Percentiles rank a stretch among this genome's conserved stretches.
Conservation (phyloP, 2,329 filamentous ascomycete genomes). For the Didymella exigua region DNA sequence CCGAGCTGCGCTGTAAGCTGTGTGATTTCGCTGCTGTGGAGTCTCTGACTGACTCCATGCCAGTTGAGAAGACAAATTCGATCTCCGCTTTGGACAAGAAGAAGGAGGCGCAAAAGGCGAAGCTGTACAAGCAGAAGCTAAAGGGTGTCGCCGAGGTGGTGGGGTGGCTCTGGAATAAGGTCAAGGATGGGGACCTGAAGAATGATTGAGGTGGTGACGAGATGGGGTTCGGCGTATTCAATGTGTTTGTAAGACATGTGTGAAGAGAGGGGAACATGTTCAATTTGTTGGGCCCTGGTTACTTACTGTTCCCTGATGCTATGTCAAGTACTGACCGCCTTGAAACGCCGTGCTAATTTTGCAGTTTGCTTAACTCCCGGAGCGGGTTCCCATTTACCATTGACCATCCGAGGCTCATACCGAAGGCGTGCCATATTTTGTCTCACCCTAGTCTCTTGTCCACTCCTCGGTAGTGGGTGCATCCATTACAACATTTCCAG, state of each 20-base stretch:
- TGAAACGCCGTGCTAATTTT: neutral
- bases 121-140: neutral
- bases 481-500: slow-evolving; percentile 22
- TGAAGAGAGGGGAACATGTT: neutral
- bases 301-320: neutral
- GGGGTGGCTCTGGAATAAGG: neutral
- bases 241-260: neutral
- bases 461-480: slow-evolving; percentile 34
- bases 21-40: neutral
- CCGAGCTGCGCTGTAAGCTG: neutral
- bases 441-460: slow-evolving; percentile 15
- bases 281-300: neutral
- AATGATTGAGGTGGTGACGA: neutral
- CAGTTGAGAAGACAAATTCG: slow-evolving; percentile 10
- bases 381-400: neutral
- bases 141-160: neutral
- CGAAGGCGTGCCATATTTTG: neutral
- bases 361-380: neutral
- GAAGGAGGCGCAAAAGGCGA: slow-evolving; percentile 6
- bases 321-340: neutral
- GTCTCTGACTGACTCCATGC: neutral
- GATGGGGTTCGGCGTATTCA: neutral
- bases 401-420: no score
- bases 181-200: neutral
- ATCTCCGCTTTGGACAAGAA: slow-evolving; percentile 18